Conservation (phyloP, 2,329 filamentous ascomycete species). For the Aureobasidium musti region DNA sequence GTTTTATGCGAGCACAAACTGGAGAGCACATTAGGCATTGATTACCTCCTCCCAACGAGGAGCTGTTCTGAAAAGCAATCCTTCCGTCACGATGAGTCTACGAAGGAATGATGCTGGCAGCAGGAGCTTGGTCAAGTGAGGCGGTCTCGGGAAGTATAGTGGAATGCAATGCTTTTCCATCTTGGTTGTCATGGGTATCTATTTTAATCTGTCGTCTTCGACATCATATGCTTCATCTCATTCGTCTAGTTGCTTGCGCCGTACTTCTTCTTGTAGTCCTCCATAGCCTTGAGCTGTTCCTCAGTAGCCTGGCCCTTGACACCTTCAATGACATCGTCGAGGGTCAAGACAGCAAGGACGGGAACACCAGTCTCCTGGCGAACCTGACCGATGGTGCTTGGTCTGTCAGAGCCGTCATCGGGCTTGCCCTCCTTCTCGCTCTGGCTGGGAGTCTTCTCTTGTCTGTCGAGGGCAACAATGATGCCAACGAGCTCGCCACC, state of each 20-base stretch:
- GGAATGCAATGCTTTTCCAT: constrained; percentile 17
- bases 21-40: neutral
- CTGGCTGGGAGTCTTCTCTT: constrained; percentile 72
- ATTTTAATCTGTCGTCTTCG: constrained; percentile 10
- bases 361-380: constrained; percentile 81
- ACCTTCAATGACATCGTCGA: constrained; percentile 70
- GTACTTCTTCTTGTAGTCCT: constrained; percentile 65
- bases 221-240: constrained; percentile 10
- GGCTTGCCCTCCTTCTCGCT: constrained; percentile 44
- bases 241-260: constrained; percentile 34
- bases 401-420: constrained; percentile 68
- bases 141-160: neutral
- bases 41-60: neutral
- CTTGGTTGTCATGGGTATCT: constrained; percentile 27
- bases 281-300: constrained; percentile 59
- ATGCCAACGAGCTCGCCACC: constrained; percentile 85
- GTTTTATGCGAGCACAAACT: neutral
- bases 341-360: constrained; percentile 77
- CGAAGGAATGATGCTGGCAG: neutral
- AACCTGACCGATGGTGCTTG: constrained; percentile 83
- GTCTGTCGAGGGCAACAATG: constrained; percentile 82
- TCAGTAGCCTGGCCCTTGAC: constrained; percentile 48
- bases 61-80: neutral
- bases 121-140: neutral
- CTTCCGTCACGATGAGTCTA: neutral